Evolutionary conservation across 2,329 filamentous ascomycete genomes (phyloP).

Genomic region (Arthrobotrys sinensis): DNA sequence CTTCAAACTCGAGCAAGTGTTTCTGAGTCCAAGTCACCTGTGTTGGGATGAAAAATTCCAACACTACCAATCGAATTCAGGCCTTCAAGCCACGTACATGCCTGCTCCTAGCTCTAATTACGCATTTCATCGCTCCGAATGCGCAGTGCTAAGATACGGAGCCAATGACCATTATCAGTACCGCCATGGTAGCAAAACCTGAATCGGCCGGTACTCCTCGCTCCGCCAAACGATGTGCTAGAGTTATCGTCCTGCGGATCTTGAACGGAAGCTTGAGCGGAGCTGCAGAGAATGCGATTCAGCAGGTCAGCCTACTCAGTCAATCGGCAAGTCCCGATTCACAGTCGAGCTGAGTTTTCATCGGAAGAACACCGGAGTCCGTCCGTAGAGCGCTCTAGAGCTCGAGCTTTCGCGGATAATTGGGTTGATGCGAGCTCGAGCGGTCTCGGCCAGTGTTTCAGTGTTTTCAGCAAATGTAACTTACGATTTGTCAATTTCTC

Average conservation of each 20-base stretch:
- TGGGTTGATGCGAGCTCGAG: conserved; percentile 9
- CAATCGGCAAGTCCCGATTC: background rate
- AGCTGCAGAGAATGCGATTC: too few relatives aligned
- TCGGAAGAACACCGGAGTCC: conserved; percentile 9
- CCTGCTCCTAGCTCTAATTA: background rate
- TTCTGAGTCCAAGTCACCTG: background rate
- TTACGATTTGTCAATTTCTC: background rate
- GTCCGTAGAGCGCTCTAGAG: background rate
- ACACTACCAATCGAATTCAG: background rate
- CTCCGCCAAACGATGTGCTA: background rate
- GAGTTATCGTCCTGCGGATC: background rate
- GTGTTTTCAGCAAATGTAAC: background rate
- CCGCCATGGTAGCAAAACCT: background rate
- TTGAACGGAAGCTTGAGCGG: too few relatives aligned
- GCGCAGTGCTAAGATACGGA: background rate
- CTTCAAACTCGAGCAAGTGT: too few relatives aligned
- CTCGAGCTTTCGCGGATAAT: conserved; percentile 14
- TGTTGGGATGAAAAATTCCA: conserved; percentile 4
- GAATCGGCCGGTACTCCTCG: background rate
- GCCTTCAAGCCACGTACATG: background rate
- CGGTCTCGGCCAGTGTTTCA: conserved; percentile 19
- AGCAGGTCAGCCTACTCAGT: background rate
- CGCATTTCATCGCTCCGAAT: background rate
- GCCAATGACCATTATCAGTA: background rate
- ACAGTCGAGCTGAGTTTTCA: background rate